Conservation (phyloP, 2,329 filamentous ascomycete species). For the Paraphaeosphaeria minitans region DNA sequence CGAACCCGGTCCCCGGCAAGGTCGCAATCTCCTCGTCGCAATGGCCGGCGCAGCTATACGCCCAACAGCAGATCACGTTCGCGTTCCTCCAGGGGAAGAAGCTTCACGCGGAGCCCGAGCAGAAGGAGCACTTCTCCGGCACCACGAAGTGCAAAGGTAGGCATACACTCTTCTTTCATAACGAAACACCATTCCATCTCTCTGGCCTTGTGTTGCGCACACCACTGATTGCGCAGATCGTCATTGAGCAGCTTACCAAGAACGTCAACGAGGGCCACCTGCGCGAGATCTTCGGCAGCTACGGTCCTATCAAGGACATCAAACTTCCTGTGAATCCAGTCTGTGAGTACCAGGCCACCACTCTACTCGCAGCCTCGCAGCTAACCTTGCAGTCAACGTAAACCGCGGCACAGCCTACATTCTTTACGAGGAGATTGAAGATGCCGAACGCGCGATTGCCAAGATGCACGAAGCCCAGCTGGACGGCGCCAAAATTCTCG, state of each 20-base stretch:
- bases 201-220: conserved; percentile 8
- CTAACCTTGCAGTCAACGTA: conserved; percentile 67
- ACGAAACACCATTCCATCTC: not conserved
- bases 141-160: conserved; percentile 48
- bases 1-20: conserved; percentile 18
- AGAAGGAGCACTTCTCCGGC: conserved; percentile 41
- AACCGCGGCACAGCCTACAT: conserved; percentile 96
- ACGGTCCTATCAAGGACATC: conserved; percentile 83
- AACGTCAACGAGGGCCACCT: conserved; percentile 90
- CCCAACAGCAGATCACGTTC: conserved; percentile 34
- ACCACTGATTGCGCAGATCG: conserved; percentile 65
- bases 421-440: conserved; percentile 74
- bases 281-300: conserved; percentile 87
- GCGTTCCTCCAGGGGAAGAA: conserved; percentile 34
- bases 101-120: conserved; percentile 42
- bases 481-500: conserved; percentile 80
- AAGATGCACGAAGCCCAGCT: conserved; percentile 98
- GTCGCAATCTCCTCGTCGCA: conserved; percentile 39
- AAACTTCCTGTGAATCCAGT: conserved; percentile 88
- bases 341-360: conserved; percentile 60
- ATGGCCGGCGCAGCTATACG: conserved; percentile 44
- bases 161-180: conserved; percentile 4
- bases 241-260: conserved; percentile 94
- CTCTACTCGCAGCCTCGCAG: not conserved
- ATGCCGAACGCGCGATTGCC: conserved; percentile 86